Percentiles rank a stretch among this genome's conserved stretches.
Conservation (phyloP, 1,139 yeast genomes). For the Geotrichum macrosporum region DNA sequence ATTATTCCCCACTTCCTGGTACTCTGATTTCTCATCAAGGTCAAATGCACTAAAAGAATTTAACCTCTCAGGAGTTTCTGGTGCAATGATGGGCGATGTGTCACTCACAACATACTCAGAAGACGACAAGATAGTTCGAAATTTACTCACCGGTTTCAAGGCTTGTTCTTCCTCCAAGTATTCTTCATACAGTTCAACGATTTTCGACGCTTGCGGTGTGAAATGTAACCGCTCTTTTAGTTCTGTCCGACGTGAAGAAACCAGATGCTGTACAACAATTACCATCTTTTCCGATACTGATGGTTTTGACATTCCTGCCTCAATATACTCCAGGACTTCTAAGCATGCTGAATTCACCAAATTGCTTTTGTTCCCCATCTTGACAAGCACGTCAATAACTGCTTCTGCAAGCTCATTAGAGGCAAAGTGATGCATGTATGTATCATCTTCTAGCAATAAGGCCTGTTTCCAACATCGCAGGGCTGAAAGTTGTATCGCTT, state of each 20-base stretch:
- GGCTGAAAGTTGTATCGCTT: slow-evolving; percentile 57
- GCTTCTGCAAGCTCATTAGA: slow-evolving; percentile 39
- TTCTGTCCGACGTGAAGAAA: slow-evolving; percentile 4
- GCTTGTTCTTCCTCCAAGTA: slow-evolving; percentile 5
- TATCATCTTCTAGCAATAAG: slow-evolving; percentile 45
- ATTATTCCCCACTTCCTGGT: background rate
- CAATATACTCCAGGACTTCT: slow-evolving; percentile 58
- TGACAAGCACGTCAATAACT: slow-evolving; percentile 49
- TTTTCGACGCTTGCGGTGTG: slow-evolving; percentile 1
- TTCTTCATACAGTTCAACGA: slow-evolving; percentile 3
- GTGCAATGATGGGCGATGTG: slow-evolving; percentile 14
- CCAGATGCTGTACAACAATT: slow-evolving; percentile 11
- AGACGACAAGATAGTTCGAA: background rate
- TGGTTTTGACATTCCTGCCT: slow-evolving; percentile 27
- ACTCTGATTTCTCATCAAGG: background rate
- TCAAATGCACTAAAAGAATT: background rate
- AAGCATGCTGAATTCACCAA: slow-evolving; percentile 72
- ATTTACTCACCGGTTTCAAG: background rate
- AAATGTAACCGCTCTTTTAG: slow-evolving; percentile 1
- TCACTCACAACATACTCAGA: background rate
- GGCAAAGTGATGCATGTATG: slow-evolving; percentile 40
- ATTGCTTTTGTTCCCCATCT: slow-evolving; percentile 53
- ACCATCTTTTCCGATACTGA: slow-evolving; percentile 10
- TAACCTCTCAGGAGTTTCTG: slow-evolving; percentile 6
- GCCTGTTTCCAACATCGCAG: slow-evolving; percentile 32